phyloP scores from a whole-genome alignment of 805 yeast species.

The Millerago galiae region DNA sequence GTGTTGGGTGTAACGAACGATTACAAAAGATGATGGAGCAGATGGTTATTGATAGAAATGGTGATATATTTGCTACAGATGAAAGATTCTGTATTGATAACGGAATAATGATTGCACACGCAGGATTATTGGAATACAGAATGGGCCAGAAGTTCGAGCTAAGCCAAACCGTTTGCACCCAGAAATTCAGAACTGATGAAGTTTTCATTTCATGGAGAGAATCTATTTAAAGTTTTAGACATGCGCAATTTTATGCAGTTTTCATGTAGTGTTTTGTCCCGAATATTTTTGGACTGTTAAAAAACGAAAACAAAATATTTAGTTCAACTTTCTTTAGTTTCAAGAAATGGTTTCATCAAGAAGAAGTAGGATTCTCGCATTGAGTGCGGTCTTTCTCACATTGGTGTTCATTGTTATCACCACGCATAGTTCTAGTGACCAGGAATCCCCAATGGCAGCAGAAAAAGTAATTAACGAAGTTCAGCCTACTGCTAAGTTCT shows the following conservation, averaged over 20 bases:
- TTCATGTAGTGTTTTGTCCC: too few species aligned
- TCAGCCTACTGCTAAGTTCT: slow-evolving; percentile 13
- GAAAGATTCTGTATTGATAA: slow-evolving; percentile 96
- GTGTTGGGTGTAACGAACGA: slow-evolving; percentile 93
- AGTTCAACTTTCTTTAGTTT: not conserved
- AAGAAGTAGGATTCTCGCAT: slow-evolving; percentile 34
- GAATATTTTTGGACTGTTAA: too few species aligned
- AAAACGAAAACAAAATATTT: too few species aligned
- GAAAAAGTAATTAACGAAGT: not conserved
- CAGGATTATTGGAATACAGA: slow-evolving; percentile 81
- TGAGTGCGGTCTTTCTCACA: slow-evolving; percentile 34
- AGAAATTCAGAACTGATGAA: slow-evolving; percentile 91
- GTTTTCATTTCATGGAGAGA: slow-evolving; percentile 89
- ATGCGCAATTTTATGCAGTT: too few species aligned
- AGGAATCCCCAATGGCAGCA: slow-evolving; percentile 1
- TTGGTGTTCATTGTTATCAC: slow-evolving; percentile 31
- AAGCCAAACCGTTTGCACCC: slow-evolving; percentile 78
- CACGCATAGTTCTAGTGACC: slow-evolving; percentile 16
- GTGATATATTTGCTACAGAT: slow-evolving; percentile 90
- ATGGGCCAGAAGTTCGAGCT: slow-evolving; percentile 63
- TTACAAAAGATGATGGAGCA: slow-evolving; percentile 94
- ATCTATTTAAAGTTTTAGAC: slow-evolving; percentile 12
- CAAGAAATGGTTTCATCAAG: slow-evolving; percentile 20
- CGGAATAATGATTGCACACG: slow-evolving; percentile 99
- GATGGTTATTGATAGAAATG: slow-evolving; percentile 87